A percentile compares a stretch with the other conserved stretches of the same genome.
Evolutionary conservation across 768 basidiomycete genomes (phyloP).

Genomic region (Collybia mongolica): DNA sequence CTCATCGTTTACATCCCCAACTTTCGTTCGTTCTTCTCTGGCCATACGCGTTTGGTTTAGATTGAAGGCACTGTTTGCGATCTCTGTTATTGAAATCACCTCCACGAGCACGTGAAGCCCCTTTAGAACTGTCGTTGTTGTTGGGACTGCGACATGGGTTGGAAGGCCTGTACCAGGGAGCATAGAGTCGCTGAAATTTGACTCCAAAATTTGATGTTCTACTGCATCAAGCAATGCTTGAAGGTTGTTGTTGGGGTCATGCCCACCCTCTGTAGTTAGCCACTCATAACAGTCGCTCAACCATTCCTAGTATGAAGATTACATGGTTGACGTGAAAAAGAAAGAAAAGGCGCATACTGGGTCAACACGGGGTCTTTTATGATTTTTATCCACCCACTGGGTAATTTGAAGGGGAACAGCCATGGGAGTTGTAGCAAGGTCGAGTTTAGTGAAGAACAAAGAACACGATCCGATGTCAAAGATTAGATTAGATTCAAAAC

Average conservation of each 20-base stretch:
- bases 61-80: constrained; percentile 80
- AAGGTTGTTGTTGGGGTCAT: constrained; percentile 48
- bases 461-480: background rate
- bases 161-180: constrained; percentile 68
- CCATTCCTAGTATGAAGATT: constrained; percentile 58
- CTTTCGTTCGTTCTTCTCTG: constrained; percentile 60
- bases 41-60: constrained; percentile 69
- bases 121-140: constrained; percentile 30
- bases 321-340: background rate
- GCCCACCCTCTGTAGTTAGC: constrained; percentile 46
- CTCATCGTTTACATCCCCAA: constrained; percentile 39
- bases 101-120: constrained; percentile 69
- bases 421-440: constrained; percentile 15
- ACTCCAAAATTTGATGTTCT: constrained; percentile 67
- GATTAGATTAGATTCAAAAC: constrained; percentile 25
- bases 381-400: constrained; percentile 53
- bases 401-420: constrained; percentile 32
- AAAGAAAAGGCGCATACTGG: constrained; percentile 37
- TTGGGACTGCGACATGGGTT: constrained; percentile 30
- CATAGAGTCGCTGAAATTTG: constrained; percentile 73
- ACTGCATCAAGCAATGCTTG: constrained; percentile 53
- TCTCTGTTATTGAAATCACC: constrained; percentile 75
- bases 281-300: constrained; percentile 70
- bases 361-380: constrained; percentile 64
- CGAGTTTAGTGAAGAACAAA: background rate